These are phyloP conservation scores for Xylariaceae sp. DNA, from an alignment of 2,329 filamentous ascomycete genomes.

Conservation along the genomic window DNA sequence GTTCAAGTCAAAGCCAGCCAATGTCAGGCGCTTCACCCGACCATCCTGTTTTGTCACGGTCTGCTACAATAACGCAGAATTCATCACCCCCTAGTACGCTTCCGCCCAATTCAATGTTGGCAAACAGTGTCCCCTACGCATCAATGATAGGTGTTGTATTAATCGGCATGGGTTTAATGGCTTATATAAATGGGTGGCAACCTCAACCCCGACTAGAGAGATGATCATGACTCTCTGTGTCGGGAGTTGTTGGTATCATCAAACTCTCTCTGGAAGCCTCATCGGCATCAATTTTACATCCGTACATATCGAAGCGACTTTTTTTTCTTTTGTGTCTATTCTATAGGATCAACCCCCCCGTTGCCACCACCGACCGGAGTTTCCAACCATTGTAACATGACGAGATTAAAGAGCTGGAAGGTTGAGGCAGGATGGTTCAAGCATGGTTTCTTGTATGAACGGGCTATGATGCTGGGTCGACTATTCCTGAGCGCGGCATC, in stretches of 20 bases:
- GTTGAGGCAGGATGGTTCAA: slow-evolving; percentile 4
- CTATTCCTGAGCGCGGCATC: slow-evolving; percentile 22
- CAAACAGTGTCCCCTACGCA: slow-evolving; percentile 74
- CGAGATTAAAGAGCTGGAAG: slow-evolving; percentile 10
- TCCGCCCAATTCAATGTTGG: slow-evolving; percentile 52
- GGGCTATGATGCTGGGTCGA: slow-evolving; percentile 11
- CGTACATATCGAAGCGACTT: slow-evolving; percentile 26
- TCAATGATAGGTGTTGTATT: slow-evolving; percentile 84
- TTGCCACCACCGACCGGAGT: not conserved
- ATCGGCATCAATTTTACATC: slow-evolving; percentile 11
- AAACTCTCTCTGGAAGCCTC: not conserved
- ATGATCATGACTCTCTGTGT: slow-evolving; percentile 14
- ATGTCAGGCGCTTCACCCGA: slow-evolving; percentile 47
- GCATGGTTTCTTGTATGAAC: not conserved
- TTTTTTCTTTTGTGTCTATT: slow-evolving; percentile 40
- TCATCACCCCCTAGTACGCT: slow-evolving; percentile 49
- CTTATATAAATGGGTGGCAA: slow-evolving; percentile 85
- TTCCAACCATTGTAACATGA: slow-evolving; percentile 27
- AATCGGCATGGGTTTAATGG: slow-evolving; percentile 83
- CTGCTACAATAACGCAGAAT: slow-evolving; percentile 57
- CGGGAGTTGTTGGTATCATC: not conserved
- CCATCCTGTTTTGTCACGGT: slow-evolving; percentile 53
- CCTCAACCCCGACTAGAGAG: slow-evolving; percentile 46
- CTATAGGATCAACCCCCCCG: slow-evolving; percentile 31
- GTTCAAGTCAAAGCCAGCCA: slow-evolving; percentile 33